Conservation (phyloP, 805 yeast genomes). For the Starmerella sirachaensis region DNA sequence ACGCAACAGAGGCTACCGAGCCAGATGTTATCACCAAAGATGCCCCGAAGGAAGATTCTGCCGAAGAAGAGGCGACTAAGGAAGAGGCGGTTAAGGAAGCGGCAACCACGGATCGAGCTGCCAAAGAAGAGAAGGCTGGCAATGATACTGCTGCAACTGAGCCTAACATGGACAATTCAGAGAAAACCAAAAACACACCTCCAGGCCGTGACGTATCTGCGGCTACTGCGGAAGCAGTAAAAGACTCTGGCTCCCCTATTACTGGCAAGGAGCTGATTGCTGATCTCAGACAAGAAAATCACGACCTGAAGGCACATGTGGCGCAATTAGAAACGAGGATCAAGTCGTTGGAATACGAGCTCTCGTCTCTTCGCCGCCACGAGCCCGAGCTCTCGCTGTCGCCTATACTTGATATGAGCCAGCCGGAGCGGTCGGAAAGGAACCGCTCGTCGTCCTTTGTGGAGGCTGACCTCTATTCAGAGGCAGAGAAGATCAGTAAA, state of each 20-base stretch:
- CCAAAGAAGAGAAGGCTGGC: no score
- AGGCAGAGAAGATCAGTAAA: constrained; percentile 40
- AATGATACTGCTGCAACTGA: no score
- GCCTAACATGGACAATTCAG: no score
- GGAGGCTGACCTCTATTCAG: constrained; percentile 32
- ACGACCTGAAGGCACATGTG: constrained; percentile 28
- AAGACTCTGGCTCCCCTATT: no score
- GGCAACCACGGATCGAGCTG: constrained; percentile 8
- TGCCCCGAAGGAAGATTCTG: no score
- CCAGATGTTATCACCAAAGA: no score
- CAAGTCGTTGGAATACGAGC: constrained; percentile 24
- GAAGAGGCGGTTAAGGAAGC: constrained; percentile 7
- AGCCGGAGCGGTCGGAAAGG: constrained; percentile 3
- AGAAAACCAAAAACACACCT: no score
- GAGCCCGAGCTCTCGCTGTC: constrained; percentile 22
- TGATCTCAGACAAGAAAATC: constrained; percentile 29
- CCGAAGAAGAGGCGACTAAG: constrained; percentile 11
- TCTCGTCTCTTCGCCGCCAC: constrained; percentile 14
- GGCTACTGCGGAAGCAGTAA: no score
- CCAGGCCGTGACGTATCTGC: no score
- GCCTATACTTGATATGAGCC: constrained; percentile 18
- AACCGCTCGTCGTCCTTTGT: constrained; percentile 24
- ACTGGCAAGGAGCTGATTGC: constrained; percentile 12
- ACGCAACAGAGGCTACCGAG: no score
- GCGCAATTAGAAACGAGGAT: constrained; percentile 29